Evolutionary conservation across 495 filamentous ascomycete species (phyloP), one percentile per base, ranked within the genome.

Genomic region (Neurospora sp.): DNA sequence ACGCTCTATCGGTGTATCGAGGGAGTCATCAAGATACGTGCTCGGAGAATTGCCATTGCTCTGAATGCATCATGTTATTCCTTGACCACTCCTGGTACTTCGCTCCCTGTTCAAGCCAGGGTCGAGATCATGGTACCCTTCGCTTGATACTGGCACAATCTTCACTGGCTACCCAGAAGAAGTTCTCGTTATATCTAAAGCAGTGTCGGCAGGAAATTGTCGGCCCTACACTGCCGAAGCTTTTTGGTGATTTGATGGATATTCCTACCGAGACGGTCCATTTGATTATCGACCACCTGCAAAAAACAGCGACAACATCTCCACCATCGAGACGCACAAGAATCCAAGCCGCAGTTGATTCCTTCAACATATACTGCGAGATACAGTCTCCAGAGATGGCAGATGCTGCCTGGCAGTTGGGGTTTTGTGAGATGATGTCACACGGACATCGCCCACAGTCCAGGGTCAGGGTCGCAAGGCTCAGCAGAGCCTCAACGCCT

Each of bases 11-110:
- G 6, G 2, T 0, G 7, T 8, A 9, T 1, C 0, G 0, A 44
- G 1, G 0, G 5, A 9, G 3, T 8, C 3, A 9, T 45, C 1
- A 0, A n/a, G 17, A 20, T 1, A 0, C 2, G 42, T 20, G 42
- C 7, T 45, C 7, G 42, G 42, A 44, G 41, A 44, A 7, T n/a
- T 44, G 41, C 16, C 16, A 44, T 3, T 44, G 41, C 41, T 44
- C 41, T 2, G 16, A 44, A 17, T 17, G 41, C 41, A 8, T 45
- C 42, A 45, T n/a, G 42, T 3, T 45, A n/a, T 45, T 45, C 42
- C 42, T 45, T 20, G 42, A 45, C 3, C 42, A 45, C n/a, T n/a
- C 42, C 0, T 45, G 42, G 42, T 45, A 45, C 42, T 45, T 45
- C 42, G 17, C 42, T 45, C 42, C 7, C 0, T 45, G 42, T 3